Conservation (phyloP, 805 yeast genomes). For the Millerago galiae region DNA sequence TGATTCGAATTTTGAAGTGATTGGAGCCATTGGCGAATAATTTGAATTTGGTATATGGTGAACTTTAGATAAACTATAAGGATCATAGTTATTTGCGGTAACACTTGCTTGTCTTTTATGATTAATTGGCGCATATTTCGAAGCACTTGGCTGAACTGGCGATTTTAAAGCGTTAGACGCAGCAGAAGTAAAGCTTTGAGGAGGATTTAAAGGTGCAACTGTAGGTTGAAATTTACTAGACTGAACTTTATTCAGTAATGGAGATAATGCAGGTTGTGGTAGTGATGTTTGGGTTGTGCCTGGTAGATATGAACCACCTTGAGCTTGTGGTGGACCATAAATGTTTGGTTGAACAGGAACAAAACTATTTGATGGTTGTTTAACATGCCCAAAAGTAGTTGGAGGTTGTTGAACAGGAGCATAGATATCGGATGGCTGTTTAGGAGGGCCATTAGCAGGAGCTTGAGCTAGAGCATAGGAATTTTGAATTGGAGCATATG, state of each 20-base stretch:
- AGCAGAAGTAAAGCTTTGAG: neutral
- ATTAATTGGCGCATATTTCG: slow-evolving; percentile 35
- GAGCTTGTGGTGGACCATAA: neutral
- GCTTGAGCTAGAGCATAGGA: neutral
- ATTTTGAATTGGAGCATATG: neutral
- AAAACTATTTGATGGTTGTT: too few relatives aligned
- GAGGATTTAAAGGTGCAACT: neutral
- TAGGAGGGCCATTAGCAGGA: neutral
- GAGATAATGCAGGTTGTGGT: slow-evolving; percentile 9
- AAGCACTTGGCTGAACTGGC: slow-evolving; percentile 17
- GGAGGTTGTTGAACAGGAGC: neutral
- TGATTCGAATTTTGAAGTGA: neutral
- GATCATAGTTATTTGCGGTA: slow-evolving; percentile 25
- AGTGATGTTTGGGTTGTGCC: neutral
- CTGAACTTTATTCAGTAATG: slow-evolving; percentile 6
- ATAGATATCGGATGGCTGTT: neutral
- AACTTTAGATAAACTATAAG: slow-evolving; percentile 17
- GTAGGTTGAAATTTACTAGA: neutral
- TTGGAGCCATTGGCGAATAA: neutral
- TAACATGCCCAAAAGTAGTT: too few relatives aligned
- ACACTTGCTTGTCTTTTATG: slow-evolving; percentile 24
- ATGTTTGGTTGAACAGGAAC: neutral
- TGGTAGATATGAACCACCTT: slow-evolving; percentile 22
- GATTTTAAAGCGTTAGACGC: slow-evolving; percentile 6
- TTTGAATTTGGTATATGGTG: neutral